Evolutionary conservation across 495 filamentous ascomycete species (phyloP).

Genomic region (Neurospora sp.): DNA sequence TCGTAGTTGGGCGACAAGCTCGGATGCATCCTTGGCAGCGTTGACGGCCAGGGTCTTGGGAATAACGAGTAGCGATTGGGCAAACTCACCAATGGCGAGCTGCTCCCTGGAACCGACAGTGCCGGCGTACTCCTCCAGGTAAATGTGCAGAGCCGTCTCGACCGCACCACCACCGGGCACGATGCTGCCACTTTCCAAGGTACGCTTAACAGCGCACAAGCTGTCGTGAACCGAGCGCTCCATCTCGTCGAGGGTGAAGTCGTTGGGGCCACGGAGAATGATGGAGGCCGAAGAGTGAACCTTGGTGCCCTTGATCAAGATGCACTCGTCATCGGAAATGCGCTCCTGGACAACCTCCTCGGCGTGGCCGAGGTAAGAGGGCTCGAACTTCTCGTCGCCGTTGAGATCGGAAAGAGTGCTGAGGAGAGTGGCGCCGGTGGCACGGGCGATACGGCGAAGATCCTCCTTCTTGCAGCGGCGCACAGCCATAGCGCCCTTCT

Average conservation of each 20-base stretch:
- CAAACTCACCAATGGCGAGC: slow-evolving; percentile 95
- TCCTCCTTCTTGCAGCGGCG: slow-evolving; percentile 99
- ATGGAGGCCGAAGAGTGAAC: slow-evolving; percentile 88
- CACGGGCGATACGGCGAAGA: slow-evolving; percentile 88
- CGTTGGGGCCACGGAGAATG: slow-evolving; percentile 91
- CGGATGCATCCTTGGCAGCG: slow-evolving; percentile 89
- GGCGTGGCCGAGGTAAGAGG: slow-evolving; percentile 76
- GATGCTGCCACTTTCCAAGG: slow-evolving; percentile 91
- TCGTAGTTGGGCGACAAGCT: slow-evolving; percentile 90
- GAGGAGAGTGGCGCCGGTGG: slow-evolving; percentile 86
- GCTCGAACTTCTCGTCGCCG: slow-evolving; percentile 93
- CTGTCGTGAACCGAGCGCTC: slow-evolving; percentile 97
- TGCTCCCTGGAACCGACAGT: slow-evolving; percentile 96
- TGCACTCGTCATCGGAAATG: slow-evolving; percentile 98
- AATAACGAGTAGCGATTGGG: slow-evolving; percentile 84
- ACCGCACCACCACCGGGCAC: slow-evolving; percentile 95
- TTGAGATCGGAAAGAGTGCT: slow-evolving; percentile 92
- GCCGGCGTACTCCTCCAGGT: slow-evolving; percentile 98
- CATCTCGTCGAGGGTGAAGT: slow-evolving; percentile 98
- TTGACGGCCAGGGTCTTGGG: slow-evolving; percentile 96
- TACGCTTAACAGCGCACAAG: slow-evolving; percentile 91
- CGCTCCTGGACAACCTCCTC: slow-evolving; percentile 95
- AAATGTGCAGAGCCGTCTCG: slow-evolving; percentile 98
- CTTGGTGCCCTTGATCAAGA: slow-evolving; percentile 92
- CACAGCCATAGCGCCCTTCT: slow-evolving; percentile 92